Evolutionary conservation across 2,329 filamentous ascomycete species (phyloP), one percentile per base, ranked within the genome.

Genomic region (Harringtonia aguacate): DNA sequence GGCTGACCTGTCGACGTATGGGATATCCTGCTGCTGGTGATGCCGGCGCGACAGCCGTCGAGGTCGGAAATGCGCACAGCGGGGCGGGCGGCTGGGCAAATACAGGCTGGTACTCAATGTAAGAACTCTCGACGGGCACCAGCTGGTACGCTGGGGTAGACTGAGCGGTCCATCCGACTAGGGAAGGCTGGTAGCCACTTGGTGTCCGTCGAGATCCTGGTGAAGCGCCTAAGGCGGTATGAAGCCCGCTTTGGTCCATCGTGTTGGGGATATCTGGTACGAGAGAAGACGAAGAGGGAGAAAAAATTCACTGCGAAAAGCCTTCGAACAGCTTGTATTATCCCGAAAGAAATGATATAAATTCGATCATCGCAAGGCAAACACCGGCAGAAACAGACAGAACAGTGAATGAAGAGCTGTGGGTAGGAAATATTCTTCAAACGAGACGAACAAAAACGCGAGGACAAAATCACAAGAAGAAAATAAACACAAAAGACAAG

Each of bases 151-250:
- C 30, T 9, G 46, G 22, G 10, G 43, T 13, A 4, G 43, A 34
- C 20, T 48, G 48, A 0, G 39, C 27, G 2, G 46, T 8, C 46
- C 46, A 50, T 8, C 39, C 39, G 3, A 45, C 28, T 33, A 45
- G 27, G 0, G 43, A 13, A 7, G 36, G 27, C 24, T 38, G 43
- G 9, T 27, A 15, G 13, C 12, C 28, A 22, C 14, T 14, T 29
- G 31, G 17, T 24, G 28, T 3, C 15, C 28, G 6, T 24, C 27
- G 20, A 31, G 30, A 13, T 13, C 14, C 15, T 4, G 30, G 30
- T 8, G 30, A 31, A 8, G 13, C 30, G 15, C 30, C 30, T 13
- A 13, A 29, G 8, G 28, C 28, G 30, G 5, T 31, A 13, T 31
- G 12, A n/a, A 31, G 13, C 13, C 30, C 12, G 13, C 10, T 24